Evolutionary conservation across 805 yeast genomes (phyloP).

Genomic region (Pichia scutulata): DNA sequence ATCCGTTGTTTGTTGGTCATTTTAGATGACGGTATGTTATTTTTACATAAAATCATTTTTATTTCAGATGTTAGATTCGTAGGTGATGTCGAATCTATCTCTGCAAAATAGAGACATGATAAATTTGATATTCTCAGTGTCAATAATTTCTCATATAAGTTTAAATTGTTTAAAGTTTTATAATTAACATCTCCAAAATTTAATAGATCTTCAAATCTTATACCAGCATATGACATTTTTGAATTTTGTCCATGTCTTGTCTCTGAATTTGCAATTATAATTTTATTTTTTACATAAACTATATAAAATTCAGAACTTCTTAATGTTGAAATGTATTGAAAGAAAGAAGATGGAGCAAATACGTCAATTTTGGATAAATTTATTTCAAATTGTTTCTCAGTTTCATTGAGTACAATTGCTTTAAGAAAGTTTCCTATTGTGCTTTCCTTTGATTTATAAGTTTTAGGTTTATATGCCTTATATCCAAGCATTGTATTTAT

Average conservation of each 20-base stretch:
- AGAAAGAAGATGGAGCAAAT: constrained; percentile 11
- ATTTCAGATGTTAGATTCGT: constrained; percentile 6
- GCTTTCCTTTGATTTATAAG: constrained; percentile 3
- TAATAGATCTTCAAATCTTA: constrained; percentile 16
- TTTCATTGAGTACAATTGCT: not conserved
- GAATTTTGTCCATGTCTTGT: constrained; percentile 9
- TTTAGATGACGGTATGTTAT: constrained; percentile 4
- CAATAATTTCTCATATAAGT: constrained; percentile 8
- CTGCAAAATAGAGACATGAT: constrained; percentile 10
- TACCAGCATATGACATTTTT: constrained; percentile 13
- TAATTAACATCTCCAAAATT: constrained; percentile 5
- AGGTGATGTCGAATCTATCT: constrained; percentile 9
- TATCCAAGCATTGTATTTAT: constrained; percentile 8
- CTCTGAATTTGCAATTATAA: constrained; percentile 10
- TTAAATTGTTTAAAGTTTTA: constrained; percentile 11
- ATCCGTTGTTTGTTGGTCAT: constrained; percentile 1
- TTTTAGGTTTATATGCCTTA: constrained; percentile 5
- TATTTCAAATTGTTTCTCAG: not conserved
- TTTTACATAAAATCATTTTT: constrained; percentile 12
- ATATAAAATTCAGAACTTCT: constrained; percentile 8
- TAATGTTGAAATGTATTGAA: constrained; percentile 9
- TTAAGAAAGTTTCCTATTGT: constrained; percentile 5
- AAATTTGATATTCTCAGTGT: constrained; percentile 2
- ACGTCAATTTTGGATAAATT: not conserved
- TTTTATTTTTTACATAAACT: constrained; percentile 1